These are phyloP conservation scores for Neonectria punicea DNA, from an alignment of 2,329 filamentous ascomycete genomes.

Conservation along the genomic window DNA sequence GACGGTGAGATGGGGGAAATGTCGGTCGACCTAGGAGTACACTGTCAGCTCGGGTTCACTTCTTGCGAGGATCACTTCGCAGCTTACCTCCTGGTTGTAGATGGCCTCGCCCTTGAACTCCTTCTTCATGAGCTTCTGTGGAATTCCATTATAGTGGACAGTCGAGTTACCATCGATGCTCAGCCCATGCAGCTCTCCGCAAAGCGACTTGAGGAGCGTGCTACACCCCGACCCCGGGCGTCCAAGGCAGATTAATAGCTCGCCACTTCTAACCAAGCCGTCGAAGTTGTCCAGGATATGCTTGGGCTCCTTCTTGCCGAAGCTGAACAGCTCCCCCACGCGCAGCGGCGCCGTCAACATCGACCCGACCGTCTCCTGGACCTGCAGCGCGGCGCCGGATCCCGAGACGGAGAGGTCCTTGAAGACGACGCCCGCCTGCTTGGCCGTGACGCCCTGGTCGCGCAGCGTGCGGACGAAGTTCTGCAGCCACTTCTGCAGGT, in stretches of 20 bases:
- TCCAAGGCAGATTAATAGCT: slow-evolving; percentile 76
- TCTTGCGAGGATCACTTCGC: neutral
- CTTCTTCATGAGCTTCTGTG: slow-evolving; percentile 62
- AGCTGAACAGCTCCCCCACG: slow-evolving; percentile 64
- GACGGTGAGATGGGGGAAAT: slow-evolving; percentile 82
- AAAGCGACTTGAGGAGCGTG: slow-evolving; percentile 71
- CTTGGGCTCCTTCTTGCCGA: slow-evolving; percentile 57
- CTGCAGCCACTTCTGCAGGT: slow-evolving; percentile 55
- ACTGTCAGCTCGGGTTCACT: neutral
- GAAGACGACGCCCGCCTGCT: slow-evolving; percentile 69
- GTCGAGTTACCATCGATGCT: slow-evolving; percentile 59
- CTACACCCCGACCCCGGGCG: slow-evolving; percentile 73
- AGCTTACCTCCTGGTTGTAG: slow-evolving; percentile 76
- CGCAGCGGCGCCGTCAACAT: slow-evolving; percentile 67
- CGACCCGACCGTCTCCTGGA: slow-evolving; percentile 74
- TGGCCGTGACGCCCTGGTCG: slow-evolving; percentile 64
- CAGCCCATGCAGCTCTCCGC: slow-evolving; percentile 69
- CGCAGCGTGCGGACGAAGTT: slow-evolving; percentile 56
- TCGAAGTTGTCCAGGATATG: slow-evolving; percentile 73
- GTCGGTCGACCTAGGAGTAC: slow-evolving; percentile 66
- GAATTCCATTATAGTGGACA: slow-evolving; percentile 73
- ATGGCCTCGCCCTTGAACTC: slow-evolving; percentile 74
- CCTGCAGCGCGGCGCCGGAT: slow-evolving; percentile 72
- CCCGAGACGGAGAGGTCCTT: slow-evolving; percentile 74
- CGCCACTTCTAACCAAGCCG: slow-evolving; percentile 70